Evolutionary conservation across 2,329 filamentous ascomycete genomes (phyloP), one percentile per base, ranked within the genome.

Genomic region (Nemania sp.): DNA sequence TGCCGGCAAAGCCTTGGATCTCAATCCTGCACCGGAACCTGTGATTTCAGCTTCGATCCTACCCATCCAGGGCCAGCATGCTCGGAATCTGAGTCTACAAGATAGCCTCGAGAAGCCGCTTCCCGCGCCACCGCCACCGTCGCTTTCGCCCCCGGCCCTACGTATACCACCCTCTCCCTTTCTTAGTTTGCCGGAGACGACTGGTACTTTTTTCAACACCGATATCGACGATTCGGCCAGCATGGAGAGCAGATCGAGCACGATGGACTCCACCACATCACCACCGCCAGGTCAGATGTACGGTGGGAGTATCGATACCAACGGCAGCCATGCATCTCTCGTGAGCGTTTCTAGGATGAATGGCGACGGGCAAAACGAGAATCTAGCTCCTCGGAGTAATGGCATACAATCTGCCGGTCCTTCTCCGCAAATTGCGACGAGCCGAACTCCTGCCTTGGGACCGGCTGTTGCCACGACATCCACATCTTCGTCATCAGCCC

Each of bases 51-150:
- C 55, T 44, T 55, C 45, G 30, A 57, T 48, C 39, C 37, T 41
- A 48, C 59, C 57, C 28, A 49, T 64, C 30, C 23, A 56, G 30
- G 73, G 79, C 70, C 79, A 55, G 52, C 52, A 83, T 82, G 80
- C 71, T 53, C 74, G 78, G 60, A 79, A 76, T 61, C 57, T 81
- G 66, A 84, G 77, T 60, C 69, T 83, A 44, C 80, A 81, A 64
- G 73, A 79, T 53, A 83, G 80, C 62, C 79, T 84, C 59, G 75
- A 77, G 62, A 84, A 84, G 67, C 81, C 81, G 43, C 68, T 84
- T 19, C 81, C 81, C 30, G 75, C 78, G 59, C 74, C 80, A 56
- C 74, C 80, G 20, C 80, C 81, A 22, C 73, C 63, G 49, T 70
- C 64, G 49, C 69, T 68, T 42, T 75, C 55, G 14, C 52, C 70